Base-by-base conservation (phyloP, 441 rosid species). In the Francoa sonchifolia region DNA sequence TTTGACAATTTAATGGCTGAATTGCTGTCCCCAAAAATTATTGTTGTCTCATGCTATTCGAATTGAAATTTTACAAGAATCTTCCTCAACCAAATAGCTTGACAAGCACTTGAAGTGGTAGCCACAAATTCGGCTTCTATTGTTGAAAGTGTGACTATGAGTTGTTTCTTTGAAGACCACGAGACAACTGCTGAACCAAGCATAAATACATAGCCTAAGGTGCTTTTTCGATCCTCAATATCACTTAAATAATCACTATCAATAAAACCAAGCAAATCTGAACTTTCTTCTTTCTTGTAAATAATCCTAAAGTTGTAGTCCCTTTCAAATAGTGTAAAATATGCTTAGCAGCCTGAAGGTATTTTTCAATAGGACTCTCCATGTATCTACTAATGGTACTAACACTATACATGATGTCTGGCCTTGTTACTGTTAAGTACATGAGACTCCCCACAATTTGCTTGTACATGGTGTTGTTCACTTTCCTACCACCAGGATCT, bases 51-150 rank as follows among this genome's bases (percentile, higher is more conserved):
- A 1, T 32, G 8, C 19, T 45, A 8, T 8, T 45, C 6, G 1
- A 20, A 12, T 22, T 32, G 28, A 19, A 33, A 5, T 8, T 45
- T 12, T 8, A 3, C 12, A 6, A 45, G 14, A 12, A 45, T 20
- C 20, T 29, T 45, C 8, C 29, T 20, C 19, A 45, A 3, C 39
- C 30, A 45, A 19, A 45, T 19, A 12, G 50, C 40, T 32, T 33
- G 11, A 32, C 20, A 45, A 11, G 50, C 39, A 4, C 23, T 25
- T 15, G 5, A 9, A 12, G 26, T 38, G 0, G 44, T 17, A n/a
- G n/a, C 10, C 2, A 40, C 11, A 25, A 11, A 22, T 4, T 40
- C 9, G 6, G 31, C 44, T 15, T 40, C 44, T 2, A 19, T 10
- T 0, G 44, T 22, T 12, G 44, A 34, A 0, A 12, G 8, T 34